Evolutionary conservation across 1,284 basidiomycete genomes (phyloP).

Genomic region (Omphalotus olearius): DNA sequence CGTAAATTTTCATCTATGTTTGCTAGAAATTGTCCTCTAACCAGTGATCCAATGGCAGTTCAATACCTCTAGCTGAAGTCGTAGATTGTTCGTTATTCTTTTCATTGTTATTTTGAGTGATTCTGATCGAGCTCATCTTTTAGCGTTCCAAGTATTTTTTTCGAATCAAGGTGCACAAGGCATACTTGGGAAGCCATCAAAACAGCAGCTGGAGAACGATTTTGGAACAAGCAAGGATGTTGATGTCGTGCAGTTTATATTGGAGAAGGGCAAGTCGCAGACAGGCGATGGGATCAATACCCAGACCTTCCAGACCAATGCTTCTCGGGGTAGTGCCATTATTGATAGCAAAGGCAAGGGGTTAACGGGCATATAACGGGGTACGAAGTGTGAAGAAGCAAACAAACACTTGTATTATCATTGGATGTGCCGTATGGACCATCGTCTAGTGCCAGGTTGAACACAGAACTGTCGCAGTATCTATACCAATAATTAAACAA

Average conservation of each 20-base stretch:
- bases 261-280: constrained; percentile 61
- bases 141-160: constrained; percentile 49
- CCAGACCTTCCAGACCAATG: constrained; percentile 26
- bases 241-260: constrained; percentile 55
- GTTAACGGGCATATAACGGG: constrained; percentile 12
- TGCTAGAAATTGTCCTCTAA: constrained; percentile 14
- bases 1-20: constrained; percentile 41
- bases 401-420: constrained; percentile 7
- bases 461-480: too few relatives aligned
- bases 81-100: constrained; percentile 63
- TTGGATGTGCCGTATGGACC: not conserved
- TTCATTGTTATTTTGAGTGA: constrained; percentile 3
- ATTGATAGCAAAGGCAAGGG: constrained; percentile 39
- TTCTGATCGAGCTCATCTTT: constrained; percentile 6
- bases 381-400: not conserved
- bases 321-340: constrained; percentile 35
- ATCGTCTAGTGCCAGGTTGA: not conserved
- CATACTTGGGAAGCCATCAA: constrained; percentile 62
- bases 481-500: too few relatives aligned
- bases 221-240: constrained; percentile 65
- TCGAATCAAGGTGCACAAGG: constrained; percentile 73
- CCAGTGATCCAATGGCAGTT: constrained; percentile 32
- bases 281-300: constrained; percentile 38
- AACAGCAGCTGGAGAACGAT: constrained; percentile 70
- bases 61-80: constrained; percentile 63